Evolutionary conservation across 1,139 yeast species (phyloP), one percentile per base, ranked within the genome.

Genomic region (Chernovozyma aurita): DNA sequence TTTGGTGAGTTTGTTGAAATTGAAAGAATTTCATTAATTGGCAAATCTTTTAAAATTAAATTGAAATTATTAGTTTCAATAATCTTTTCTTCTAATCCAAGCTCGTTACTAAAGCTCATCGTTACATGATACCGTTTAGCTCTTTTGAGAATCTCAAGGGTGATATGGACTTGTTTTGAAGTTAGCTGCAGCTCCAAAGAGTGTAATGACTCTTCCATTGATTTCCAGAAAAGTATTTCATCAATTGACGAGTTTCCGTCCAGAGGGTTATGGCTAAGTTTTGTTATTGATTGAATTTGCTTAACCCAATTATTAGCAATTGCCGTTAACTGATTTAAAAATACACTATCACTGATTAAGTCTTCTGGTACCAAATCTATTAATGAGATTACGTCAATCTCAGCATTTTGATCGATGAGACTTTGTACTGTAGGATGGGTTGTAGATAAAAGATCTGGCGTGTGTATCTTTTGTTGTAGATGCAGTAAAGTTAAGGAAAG

Each of bases 41-140:
- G 95, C 21, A 88, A 63, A 41, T 83, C 95, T 36, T 75, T 73
- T 50, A 87, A 65, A 22, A 90, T 61, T 8, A 77, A 74, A 45
- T 80, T 81, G 51, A 79, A 80, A 17, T 70, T 65, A 16, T 65
- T 63, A 0, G 87, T 75, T 29, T 62, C 61, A 7, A 65, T 66
- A 14, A 77, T 48, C 16, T 85, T 76, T 21, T 78, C 82, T 29
- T 70, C 64, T 24, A 90, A 59, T 0, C 90, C 88, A 2, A 84
- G 78, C 49, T 85, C 95, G 12, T 85, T 76, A 26, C 78, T 62
- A 49, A 88, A 82, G 24, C 85, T 73, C 18, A 81, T 73, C 0
- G 94, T 80, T 1, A 87, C 80, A 50, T 85, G 95, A 50, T 82
- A 85, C 45, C 97, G 68, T 46, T 85, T 87, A 3, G 90, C 88